phyloP scores from a whole-genome alignment of 2,329 filamentous ascomycete species.

The Orbilia ellipsospora region DNA sequence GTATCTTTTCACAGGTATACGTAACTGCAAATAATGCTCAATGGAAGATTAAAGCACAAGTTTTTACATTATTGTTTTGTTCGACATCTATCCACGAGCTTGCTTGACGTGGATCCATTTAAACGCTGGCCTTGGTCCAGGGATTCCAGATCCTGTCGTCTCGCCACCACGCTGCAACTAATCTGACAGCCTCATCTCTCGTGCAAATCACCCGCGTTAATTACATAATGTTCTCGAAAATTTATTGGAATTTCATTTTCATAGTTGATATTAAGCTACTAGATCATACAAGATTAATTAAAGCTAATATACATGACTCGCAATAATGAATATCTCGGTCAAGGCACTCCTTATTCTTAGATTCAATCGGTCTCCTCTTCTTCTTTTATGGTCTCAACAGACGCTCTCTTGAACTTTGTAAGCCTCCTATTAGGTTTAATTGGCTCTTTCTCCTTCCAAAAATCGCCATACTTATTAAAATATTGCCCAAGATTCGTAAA shows the following conservation, averaged over 20 bases:
- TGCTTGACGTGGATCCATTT: constrained; percentile 44
- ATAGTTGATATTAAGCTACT: too few species aligned
- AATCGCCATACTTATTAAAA: background rate
- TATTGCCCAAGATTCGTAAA: background rate
- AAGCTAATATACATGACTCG: too few species aligned
- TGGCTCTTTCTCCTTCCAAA: constrained; percentile 1
- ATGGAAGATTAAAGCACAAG: too few species aligned
- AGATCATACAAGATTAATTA: too few species aligned
- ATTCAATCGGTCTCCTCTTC: background rate
- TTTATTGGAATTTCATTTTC: background rate
- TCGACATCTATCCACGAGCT: background rate
- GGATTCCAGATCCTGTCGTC: constrained; percentile 1
- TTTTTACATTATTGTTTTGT: too few species aligned
- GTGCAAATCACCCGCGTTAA: background rate
- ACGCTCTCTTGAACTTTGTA: too few species aligned
- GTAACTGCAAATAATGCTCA: too few species aligned
- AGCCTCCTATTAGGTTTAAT: too few species aligned
- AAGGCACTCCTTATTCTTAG: background rate
- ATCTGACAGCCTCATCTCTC: background rate
- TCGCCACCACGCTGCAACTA: constrained; percentile 16
- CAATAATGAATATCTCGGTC: too few species aligned
- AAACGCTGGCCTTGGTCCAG: background rate
- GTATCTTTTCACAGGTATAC: too few species aligned
- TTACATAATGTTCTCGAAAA: background rate
- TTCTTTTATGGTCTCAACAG: background rate